Percentiles rank a stretch among this genome's conserved stretches.
phyloP scores from a whole-genome alignment of 2,329 filamentous ascomycete species.

The Rhytidhysteron rufulum region DNA sequence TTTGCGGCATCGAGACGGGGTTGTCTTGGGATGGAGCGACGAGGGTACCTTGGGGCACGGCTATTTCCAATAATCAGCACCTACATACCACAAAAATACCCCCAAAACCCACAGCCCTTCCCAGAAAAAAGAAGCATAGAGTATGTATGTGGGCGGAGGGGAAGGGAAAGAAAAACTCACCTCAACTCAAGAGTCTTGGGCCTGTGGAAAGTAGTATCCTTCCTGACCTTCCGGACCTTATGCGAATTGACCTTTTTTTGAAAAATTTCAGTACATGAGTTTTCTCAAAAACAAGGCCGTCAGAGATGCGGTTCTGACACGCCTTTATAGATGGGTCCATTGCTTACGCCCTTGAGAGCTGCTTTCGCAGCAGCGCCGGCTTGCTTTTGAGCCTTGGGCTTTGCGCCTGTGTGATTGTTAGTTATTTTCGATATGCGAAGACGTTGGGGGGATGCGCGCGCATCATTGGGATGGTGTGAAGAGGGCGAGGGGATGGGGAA shows the following conservation, averaged over 20 bases:
- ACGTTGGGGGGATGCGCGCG: no score
- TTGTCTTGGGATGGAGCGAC: conserved; percentile 87
- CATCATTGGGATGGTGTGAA: not conserved
- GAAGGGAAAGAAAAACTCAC: conserved; percentile 11
- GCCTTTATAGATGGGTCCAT: conserved; percentile 36
- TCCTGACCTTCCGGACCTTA: conserved; percentile 88
- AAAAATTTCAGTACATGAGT: conserved; percentile 14
- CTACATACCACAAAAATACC: not conserved
- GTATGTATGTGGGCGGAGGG: no score
- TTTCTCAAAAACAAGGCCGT: conserved; percentile 43
- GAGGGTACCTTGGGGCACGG: conserved; percentile 90
- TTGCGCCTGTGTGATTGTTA: conserved; percentile 46
- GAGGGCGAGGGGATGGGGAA: conserved; percentile 8
- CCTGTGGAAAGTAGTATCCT: conserved; percentile 88
- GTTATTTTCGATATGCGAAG: conserved; percentile 14
- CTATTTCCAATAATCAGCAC: conserved; percentile 5
- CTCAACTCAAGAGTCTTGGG: conserved; percentile 94
- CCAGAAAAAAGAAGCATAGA: no score
- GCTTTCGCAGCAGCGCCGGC: conserved; percentile 93
- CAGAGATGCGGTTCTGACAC: conserved; percentile 51
- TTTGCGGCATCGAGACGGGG: conserved; percentile 96
- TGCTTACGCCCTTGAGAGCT: conserved; percentile 86
- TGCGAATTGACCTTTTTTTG: conserved; percentile 62
- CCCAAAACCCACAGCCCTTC: not conserved
- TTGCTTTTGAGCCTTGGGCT: conserved; percentile 69